Base-by-base conservation (phyloP, 345 rosid genomes). In the Lepidium aucheri region DNA sequence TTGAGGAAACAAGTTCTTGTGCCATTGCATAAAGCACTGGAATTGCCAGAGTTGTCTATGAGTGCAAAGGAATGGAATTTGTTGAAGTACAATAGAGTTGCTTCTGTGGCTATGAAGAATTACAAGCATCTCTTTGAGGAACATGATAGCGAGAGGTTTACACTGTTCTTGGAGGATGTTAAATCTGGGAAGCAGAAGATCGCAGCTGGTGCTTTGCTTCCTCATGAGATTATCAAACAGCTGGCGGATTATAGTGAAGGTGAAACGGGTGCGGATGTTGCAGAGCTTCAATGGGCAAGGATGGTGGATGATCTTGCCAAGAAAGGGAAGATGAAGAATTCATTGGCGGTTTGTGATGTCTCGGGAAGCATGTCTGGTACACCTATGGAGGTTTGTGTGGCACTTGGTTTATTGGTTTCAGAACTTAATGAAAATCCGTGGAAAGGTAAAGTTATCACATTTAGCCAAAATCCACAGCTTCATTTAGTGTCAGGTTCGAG, bases 341-440 rank as follows among this genome's bases (percentile, higher is more conserved):
- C 85, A 13, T 43, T 85, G 53, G 93, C 89, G 13, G 43, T 86
- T 9, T 73, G 76, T 53, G 87, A 84, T 56, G 84, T 86, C 15
- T 89, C 88, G 0, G 78, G 79, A 4, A 79, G 87, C 35, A 85
- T 83, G 90, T 0, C 0, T 0, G 85, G 93, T 20, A 65, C 52
- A 0, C 87, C 87, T 2, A 80, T 83, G 84, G 84, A 89, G 61
- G 88, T 78, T 1, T 80, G 78, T 1, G 81, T 86, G 14, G 88
- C 88, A 5, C 60, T 89, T 1, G 86, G 90, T 1, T 26, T 88
- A 8, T 63, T 81, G 75, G 78, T 77, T 16, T 88, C 81, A 0
- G 83, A 86, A 34, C 63, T 86, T 24, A 80, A 84, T 51, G 78
- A 75, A 13, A 79, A 83, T 67, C 88, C 92, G 1, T 88, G 90